These are phyloP conservation scores for Kregervanrija delftensis DNA, from an alignment of 805 yeast species.

Conservation along the genomic window DNA sequence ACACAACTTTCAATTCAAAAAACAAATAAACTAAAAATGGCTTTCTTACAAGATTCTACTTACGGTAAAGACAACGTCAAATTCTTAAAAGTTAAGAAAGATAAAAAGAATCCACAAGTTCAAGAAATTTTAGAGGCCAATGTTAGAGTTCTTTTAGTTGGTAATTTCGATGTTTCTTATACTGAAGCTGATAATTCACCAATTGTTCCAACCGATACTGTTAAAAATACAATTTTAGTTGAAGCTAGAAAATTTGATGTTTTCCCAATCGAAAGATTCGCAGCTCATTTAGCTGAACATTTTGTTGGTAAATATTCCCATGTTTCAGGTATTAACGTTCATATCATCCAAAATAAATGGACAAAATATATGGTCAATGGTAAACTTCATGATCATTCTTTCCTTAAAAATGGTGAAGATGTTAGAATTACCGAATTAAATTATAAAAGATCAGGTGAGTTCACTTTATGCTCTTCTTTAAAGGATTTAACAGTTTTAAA, in stretches of 20 bases:
- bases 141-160: conserved; percentile 67
- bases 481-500: conserved; percentile 80
- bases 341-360: conserved; percentile 74
- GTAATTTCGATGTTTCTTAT: conserved; percentile 73
- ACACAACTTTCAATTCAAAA: too few relatives aligned
- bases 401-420: conserved; percentile 79
- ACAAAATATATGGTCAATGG: conserved; percentile 68
- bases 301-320: conserved; percentile 73
- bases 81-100: conserved; percentile 80
- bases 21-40: conserved; percentile 14
- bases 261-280: conserved; percentile 89
- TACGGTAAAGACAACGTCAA: conserved; percentile 94
- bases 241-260: conserved; percentile 79
- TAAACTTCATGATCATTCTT: conserved; percentile 74
- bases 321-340: conserved; percentile 63
- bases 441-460: conserved; percentile 47
- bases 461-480: conserved; percentile 57
- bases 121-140: conserved; percentile 87
- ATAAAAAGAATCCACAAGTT: conserved; percentile 58
- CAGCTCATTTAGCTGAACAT: conserved; percentile 76
- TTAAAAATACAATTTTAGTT: conserved; percentile 79
- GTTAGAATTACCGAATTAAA: conserved; percentile 53
- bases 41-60: conserved; percentile 39
- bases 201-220: conserved; percentile 93
- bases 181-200: conserved; percentile 82